Evolutionary conservation across 176 grass and related monocot species (phyloP).

Genomic region (Musa schizocarpa): DNA sequence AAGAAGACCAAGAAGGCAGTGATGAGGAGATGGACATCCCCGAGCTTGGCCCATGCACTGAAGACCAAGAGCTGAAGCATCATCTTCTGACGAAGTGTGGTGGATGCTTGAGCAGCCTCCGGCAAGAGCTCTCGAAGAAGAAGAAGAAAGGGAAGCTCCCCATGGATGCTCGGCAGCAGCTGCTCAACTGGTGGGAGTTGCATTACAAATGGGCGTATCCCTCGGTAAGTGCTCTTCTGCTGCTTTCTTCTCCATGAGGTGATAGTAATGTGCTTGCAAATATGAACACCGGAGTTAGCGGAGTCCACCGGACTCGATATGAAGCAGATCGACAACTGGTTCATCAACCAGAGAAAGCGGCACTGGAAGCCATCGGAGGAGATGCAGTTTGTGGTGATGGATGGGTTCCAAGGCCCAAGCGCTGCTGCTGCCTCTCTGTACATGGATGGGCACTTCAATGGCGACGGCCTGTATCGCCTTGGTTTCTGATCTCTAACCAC

Average conservation of each 20-base stretch:
- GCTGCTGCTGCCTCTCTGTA: slow-evolving; percentile 34
- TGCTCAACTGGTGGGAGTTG: slow-evolving; percentile 81
- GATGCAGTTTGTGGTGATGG: slow-evolving; percentile 93
- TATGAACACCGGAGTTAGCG: slow-evolving; percentile 41
- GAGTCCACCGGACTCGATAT: slow-evolving; percentile 75
- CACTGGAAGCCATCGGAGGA: slow-evolving; percentile 94
- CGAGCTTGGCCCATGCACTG: slow-evolving; percentile 26
- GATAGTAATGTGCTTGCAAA: neutral
- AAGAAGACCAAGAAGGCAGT: slow-evolving; percentile 39
- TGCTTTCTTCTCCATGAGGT: neutral
- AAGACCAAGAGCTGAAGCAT: slow-evolving; percentile 67
- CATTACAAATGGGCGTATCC: slow-evolving; percentile 88
- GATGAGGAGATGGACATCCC: slow-evolving; percentile 16
- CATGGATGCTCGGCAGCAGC: slow-evolving; percentile 67
- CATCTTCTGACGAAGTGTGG: slow-evolving; percentile 79
- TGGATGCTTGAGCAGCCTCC: slow-evolving; percentile 69
- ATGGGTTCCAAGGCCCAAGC: slow-evolving; percentile 44
- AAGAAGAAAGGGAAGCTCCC: slow-evolving; percentile 88
- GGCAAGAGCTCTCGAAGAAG: slow-evolving; percentile 77
- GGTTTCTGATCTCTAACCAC: slow-evolving; percentile 11
- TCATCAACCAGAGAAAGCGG: slow-evolving; percentile 96
- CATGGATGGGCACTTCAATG: slow-evolving; percentile 80
- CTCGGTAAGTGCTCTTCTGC: slow-evolving; percentile 33
- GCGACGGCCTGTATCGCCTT: slow-evolving; percentile 46
- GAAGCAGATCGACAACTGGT: slow-evolving; percentile 99